Conservation (phyloP, 2,329 filamentous ascomycete genomes). For the Lachnellula cervina region DNA sequence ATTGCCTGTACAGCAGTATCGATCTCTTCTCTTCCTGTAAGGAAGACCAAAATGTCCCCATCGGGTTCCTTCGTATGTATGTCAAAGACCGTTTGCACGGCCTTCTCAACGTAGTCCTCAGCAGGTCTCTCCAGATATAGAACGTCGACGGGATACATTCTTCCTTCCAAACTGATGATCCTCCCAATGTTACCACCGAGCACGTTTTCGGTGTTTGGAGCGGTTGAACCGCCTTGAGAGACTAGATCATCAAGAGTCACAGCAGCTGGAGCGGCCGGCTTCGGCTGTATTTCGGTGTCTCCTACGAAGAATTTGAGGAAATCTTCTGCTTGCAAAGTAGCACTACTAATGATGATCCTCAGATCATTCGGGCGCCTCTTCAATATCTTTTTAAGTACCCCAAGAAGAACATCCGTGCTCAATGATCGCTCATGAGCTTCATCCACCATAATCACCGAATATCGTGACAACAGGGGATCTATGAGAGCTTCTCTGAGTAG, state of each 20-base stretch:
- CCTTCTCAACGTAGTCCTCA: conserved; percentile 81
- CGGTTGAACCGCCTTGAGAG: conserved; percentile 21
- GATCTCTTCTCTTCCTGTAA: conserved; percentile 92
- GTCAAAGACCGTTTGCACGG: conserved; percentile 77
- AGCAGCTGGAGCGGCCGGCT: conserved; percentile 33
- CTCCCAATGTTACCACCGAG: conserved; percentile 43
- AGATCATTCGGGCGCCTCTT: conserved; percentile 70
- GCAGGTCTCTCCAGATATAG: conserved; percentile 73
- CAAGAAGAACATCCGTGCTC: conserved; percentile 85
- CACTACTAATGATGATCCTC: conserved; percentile 86
- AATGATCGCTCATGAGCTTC: conserved; percentile 93
- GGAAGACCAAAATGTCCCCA: conserved; percentile 85
- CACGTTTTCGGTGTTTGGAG: conserved; percentile 19
- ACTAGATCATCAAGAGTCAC: conserved; percentile 32
- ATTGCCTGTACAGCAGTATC: conserved; percentile 76
- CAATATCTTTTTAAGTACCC: conserved; percentile 84
- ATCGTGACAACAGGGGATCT: conserved; percentile 83
- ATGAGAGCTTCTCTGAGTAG: conserved; percentile 88
- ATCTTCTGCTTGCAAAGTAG: conserved; percentile 83
- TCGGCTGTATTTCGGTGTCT: conserved; percentile 31
- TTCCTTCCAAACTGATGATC: conserved; percentile 82
- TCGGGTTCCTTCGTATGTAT: conserved; percentile 77
- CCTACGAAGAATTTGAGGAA: conserved; percentile 72
- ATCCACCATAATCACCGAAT: conserved; percentile 96
- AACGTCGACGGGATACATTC: conserved; percentile 83